Conservation (phyloP, 2,329 filamentous ascomycete species). For the Taxawa tesnikishii region DNA sequence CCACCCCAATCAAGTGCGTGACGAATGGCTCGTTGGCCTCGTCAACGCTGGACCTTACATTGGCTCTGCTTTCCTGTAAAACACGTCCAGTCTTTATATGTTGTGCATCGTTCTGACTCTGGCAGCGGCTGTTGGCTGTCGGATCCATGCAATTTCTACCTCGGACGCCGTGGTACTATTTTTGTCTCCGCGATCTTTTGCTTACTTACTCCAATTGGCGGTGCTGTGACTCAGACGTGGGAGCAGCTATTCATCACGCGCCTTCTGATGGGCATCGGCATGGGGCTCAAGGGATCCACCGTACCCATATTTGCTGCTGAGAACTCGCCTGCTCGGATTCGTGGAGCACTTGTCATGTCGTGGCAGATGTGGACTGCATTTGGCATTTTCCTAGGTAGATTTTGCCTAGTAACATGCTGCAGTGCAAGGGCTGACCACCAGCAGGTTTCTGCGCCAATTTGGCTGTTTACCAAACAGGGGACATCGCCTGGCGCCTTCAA, state of each 20-base stretch:
- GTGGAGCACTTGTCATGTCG: slow-evolving; percentile 16
- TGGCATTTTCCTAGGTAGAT: slow-evolving; percentile 34
- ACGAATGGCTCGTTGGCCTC: slow-evolving; percentile 49
- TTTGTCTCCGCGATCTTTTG: slow-evolving; percentile 18
- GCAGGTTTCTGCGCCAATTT: slow-evolving; percentile 36
- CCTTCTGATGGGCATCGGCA: slow-evolving; percentile 10
- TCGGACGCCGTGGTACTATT: slow-evolving; percentile 23
- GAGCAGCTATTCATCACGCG: slow-evolving; percentile 7
- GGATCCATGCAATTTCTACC: slow-evolving; percentile 15
- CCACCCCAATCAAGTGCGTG: slow-evolving; percentile 20
- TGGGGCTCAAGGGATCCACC: slow-evolving; percentile 9
- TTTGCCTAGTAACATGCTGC: no score
- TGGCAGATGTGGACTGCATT: slow-evolving; percentile 19
- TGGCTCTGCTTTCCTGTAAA: slow-evolving; percentile 18
- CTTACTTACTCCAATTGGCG: slow-evolving; percentile 5
- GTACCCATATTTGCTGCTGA: slow-evolving; percentile 9
- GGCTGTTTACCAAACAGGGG: slow-evolving; percentile 25
- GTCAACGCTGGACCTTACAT: slow-evolving; percentile 50
- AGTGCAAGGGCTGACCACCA: no score
- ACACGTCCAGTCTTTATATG: no score
- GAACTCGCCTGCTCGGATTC: slow-evolving; percentile 8
- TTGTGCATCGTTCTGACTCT: no score
- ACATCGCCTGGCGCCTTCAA: slow-evolving; percentile 32
- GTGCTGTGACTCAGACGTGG: slow-evolving; percentile 10
- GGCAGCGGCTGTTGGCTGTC: slow-evolving; percentile 7